Conservation (phyloP, 805 yeast species). For the Diddensiella santjacobensis region DNA sequence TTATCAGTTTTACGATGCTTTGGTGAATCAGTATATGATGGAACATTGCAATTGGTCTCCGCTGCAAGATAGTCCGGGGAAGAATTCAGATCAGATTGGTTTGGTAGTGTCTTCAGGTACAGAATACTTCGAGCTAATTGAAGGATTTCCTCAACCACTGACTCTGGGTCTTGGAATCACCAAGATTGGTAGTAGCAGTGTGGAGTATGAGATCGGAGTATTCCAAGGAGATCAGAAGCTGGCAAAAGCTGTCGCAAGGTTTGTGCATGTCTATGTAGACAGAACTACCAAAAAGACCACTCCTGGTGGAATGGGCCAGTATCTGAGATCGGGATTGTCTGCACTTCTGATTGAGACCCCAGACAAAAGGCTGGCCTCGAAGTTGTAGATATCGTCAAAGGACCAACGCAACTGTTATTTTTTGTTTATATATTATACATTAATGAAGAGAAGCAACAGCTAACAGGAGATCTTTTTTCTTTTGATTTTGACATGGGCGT, state of each 20-base stretch:
- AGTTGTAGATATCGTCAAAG: not conserved
- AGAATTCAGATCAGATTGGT: constrained; percentile 20
- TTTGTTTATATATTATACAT: not conserved
- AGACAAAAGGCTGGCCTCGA: too few relatives aligned
- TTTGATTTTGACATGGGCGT: not conserved
- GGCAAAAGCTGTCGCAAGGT: constrained; percentile 28
- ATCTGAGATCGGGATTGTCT: constrained; percentile 15
- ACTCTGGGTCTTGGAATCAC: constrained; percentile 26
- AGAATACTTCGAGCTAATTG: constrained; percentile 26
- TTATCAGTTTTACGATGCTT: constrained; percentile 24
- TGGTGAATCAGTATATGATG: constrained; percentile 23
- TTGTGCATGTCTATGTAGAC: constrained; percentile 31
- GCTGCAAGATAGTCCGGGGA: constrained; percentile 9
- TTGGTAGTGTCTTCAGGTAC: constrained; percentile 28
- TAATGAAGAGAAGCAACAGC: not conserved
- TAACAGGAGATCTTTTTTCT: not conserved
- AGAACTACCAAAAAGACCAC: constrained; percentile 22
- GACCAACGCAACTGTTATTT: not conserved
- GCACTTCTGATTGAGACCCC: constrained; percentile 3
- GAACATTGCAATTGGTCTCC: constrained; percentile 23
- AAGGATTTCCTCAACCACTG: constrained; percentile 29
- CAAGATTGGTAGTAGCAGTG: constrained; percentile 28
- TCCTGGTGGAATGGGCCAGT: constrained; percentile 19
- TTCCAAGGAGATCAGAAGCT: constrained; percentile 24
- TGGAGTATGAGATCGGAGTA: constrained; percentile 30